Percentiles rank a stretch among this genome's conserved stretches.
phyloP scores from a whole-genome alignment of 148 eudicot genomes.

The Silene conica region DNA sequence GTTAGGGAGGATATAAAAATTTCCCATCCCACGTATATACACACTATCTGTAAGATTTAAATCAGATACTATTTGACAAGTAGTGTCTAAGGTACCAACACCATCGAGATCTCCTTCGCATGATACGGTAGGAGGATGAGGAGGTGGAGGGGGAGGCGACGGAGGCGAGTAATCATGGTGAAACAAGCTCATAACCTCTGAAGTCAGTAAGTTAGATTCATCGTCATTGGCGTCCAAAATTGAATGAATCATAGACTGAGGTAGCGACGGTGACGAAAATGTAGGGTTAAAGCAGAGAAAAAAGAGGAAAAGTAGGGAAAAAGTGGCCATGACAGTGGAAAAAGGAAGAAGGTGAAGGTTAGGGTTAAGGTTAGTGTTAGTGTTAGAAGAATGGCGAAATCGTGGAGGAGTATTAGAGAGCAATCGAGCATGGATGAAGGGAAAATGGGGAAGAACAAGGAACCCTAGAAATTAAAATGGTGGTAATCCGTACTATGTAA shows the following conservation, averaged over 20 bases:
- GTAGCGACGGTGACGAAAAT: background rate
- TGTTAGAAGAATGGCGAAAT: constrained; percentile 4
- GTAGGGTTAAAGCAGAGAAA: constrained; percentile 16
- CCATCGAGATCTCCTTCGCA: constrained; percentile 88
- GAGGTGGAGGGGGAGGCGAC: constrained; percentile 91
- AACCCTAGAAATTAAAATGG: background rate
- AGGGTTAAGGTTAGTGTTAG: background rate
- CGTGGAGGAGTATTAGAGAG: background rate
- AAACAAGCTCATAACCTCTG: background rate
- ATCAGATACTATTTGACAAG: constrained; percentile 69
- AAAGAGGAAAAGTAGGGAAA: background rate
- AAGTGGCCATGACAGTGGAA: constrained; percentile 2
- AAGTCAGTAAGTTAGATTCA: constrained; percentile 12
- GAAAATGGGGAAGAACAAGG: constrained; percentile 1
- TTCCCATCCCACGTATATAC: constrained; percentile 80
- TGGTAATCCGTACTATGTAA: background rate
- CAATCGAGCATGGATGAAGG: constrained; percentile 2
- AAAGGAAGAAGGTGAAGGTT: background rate
- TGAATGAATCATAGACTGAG: background rate
- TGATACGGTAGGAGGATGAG: constrained; percentile 73
- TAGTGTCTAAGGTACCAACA: constrained; percentile 71
- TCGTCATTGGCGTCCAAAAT: background rate
- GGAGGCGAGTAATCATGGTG: constrained; percentile 76
- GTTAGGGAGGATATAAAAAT: constrained; percentile 69
- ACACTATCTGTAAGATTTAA: constrained; percentile 64